These are phyloP conservation scores for Suillus spraguei DNA, from an alignment of 768 basidiomycete species.

Conservation along the genomic window DNA sequence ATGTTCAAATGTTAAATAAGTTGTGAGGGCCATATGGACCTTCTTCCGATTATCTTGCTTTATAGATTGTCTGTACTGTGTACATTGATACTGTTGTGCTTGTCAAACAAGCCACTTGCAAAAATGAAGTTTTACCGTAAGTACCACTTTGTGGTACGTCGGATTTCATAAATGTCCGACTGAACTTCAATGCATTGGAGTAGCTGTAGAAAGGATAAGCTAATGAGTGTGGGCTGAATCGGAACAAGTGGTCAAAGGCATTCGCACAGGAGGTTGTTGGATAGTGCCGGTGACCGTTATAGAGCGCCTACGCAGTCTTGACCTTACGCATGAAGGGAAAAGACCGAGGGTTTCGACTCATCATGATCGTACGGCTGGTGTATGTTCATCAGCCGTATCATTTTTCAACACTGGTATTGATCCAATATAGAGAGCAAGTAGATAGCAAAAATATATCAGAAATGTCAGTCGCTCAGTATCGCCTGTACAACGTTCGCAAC, in stretches of 20 bases:
- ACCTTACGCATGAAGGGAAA: neutral
- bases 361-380: neutral
- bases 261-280: no score
- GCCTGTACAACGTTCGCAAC: slow-evolving; percentile 95
- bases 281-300: no score
- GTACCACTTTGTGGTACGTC: no score
- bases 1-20: neutral
- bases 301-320: no score
- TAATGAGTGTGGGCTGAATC: no score
- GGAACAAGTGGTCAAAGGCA: no score
- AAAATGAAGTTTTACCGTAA: no score
- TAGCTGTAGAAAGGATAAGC: no score
- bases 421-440: neutral
- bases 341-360: neutral
- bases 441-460: neutral
- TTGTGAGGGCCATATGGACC: neutral
- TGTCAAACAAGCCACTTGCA: neutral
- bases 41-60: neutral
- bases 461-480: slow-evolving; percentile 70
- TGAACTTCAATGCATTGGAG: no score
- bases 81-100: neutral
- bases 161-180: no score
- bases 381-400: neutral
- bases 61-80: neutral
- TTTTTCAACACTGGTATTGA: neutral